Evolutionary conservation across 1,284 basidiomycete species (phyloP), one percentile per base, ranked within the genome.

Genomic region (Cutaneotrichosporon sp.): DNA sequence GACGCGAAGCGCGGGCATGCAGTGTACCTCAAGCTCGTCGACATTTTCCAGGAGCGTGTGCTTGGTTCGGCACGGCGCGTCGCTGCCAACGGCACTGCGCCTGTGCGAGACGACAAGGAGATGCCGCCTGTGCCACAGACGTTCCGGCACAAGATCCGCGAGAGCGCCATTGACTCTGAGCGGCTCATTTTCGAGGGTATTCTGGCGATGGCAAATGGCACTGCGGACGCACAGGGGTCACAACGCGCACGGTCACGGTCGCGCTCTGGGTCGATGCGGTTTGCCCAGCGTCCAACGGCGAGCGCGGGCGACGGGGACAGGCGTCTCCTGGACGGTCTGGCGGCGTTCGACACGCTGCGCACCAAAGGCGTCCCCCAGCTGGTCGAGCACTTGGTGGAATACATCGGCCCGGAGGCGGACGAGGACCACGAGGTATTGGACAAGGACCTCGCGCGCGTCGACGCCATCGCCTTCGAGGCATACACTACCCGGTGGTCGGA

Each of bases 141-240:
- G 14, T 76, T 75, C 57, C 70, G 75, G 33, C 69, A 78, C 14
- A 88, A 88, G 76, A 87, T 97, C 66, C 86, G 85, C 20, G 87
- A 86, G 58, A 83, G 87, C 0, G 97, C 97, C 74, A 74, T 97
- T 44, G 92, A 97, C 67, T 83, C 86, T 1, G 69, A 96, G 26
- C 92, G 94, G 72, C 85, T 86, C 21, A 86, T 96, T 62, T 78
- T 97, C 43, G 91, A 97, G 63, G 94, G 94, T 0, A 77, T 97
- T 45, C 83, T 93, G 21, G 81, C 84, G 51, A 79, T 97, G 13
- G 89, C 90, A 8, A 20, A 35, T 13, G 44, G 44, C 5, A 18
- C n/a, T 4, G 33, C 12, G 10, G 30, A 26, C 23, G 39, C 39
- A 22, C 18, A 26, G 37, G 18, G 33, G 30, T 20, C 14, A 30